A percentile compares a stretch with the other conserved stretches of the same genome.
phyloP scores from a whole-genome alignment of 768 basidiomycete genomes.

The Podaxis sp. region DNA sequence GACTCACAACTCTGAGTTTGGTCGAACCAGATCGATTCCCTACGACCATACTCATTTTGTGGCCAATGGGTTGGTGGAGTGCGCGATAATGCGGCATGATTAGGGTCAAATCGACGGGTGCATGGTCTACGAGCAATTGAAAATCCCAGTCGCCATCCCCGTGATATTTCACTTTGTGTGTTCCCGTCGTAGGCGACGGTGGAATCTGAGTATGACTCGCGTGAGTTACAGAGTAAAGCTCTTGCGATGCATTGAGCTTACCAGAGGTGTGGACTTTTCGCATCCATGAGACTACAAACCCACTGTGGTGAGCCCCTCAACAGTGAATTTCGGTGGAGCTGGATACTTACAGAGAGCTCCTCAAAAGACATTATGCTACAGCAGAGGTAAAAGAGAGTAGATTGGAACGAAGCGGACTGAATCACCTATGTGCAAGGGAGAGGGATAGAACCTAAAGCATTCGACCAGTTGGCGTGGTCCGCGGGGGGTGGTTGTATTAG shows the following conservation, averaged over 20 bases:
- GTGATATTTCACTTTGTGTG: conserved; percentile 62
- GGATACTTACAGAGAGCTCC: conserved; percentile 4
- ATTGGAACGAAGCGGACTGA: neutral
- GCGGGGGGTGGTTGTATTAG: neutral
- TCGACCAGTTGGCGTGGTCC: conserved; percentile 5
- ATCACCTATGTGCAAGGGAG: neutral
- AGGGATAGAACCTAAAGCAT: neutral
- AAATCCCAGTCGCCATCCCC: conserved; percentile 64
- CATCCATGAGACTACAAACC: conserved; percentile 16
- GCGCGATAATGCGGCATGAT: conserved; percentile 78
- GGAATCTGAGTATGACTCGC: conserved; percentile 12
- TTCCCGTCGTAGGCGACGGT: conserved; percentile 33
- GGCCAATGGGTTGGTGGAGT: conserved; percentile 62
- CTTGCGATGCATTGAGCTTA: conserved; percentile 9
- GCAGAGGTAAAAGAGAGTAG: neutral
- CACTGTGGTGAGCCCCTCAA: conserved; percentile 8
- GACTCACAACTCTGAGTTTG: conserved; percentile 71
- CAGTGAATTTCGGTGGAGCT: neutral
- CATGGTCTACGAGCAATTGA: conserved; percentile 45
- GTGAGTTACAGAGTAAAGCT: neutral
- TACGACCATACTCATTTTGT: conserved; percentile 70
- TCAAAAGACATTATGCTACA: conserved; percentile 10
- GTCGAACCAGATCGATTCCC: conserved; percentile 46
- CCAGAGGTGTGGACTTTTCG: conserved; percentile 21
- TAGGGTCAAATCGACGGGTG: conserved; percentile 60